phyloP scores from a whole-genome alignment of 1,284 basidiomycete species.

The Ustilago shanxiensis region DNA sequence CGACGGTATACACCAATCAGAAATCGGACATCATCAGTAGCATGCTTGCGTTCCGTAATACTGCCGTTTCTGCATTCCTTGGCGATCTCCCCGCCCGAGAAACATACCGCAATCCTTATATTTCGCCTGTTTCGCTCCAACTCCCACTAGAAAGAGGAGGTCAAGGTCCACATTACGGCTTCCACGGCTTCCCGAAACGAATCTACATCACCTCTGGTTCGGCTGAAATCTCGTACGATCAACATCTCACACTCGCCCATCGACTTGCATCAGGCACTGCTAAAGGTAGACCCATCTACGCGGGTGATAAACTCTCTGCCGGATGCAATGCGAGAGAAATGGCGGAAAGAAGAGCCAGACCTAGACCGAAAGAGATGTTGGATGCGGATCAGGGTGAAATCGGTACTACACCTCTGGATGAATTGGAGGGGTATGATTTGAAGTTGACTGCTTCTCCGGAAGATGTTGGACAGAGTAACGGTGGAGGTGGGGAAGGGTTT shows the following conservation, averaged over 20 bases:
- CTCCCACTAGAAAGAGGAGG: constrained; percentile 51
- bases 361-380: constrained; percentile 50
- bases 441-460: neutral
- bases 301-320: constrained; percentile 45
- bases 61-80: constrained; percentile 62
- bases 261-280: constrained; percentile 59
- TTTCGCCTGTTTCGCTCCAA: constrained; percentile 64
- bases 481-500: neutral
- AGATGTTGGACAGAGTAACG: neutral
- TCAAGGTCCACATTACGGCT: constrained; percentile 57
- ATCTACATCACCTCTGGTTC: constrained; percentile 61
- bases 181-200: constrained; percentile 57
- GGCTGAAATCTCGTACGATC: constrained; percentile 64
- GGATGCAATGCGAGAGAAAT: constrained; percentile 45
- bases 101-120: constrained; percentile 65
- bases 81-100: constrained; percentile 62
- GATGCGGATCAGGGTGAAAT: constrained; percentile 18
- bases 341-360: constrained; percentile 50
- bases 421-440: constrained; percentile 12
- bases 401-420: constrained; percentile 14
- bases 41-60: constrained; percentile 63
- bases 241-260: constrained; percentile 65
- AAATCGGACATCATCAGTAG: constrained; percentile 61
- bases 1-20: constrained; percentile 50
- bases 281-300: constrained; percentile 47